phyloP scores from a whole-genome alignment of 345 rosid genomes.

The Aquilaria sinensis region DNA sequence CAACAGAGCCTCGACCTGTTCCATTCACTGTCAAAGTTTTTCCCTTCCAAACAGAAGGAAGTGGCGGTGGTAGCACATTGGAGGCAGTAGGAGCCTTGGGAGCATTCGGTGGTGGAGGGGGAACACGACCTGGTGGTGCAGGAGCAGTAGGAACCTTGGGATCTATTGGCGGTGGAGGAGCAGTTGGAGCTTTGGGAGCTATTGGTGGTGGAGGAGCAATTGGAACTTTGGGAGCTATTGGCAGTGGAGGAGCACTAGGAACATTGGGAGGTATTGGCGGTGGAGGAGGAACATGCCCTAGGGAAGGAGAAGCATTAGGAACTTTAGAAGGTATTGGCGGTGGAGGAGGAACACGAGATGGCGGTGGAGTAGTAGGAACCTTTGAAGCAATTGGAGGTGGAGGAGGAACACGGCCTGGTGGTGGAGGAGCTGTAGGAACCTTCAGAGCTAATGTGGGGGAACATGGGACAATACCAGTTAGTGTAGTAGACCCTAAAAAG shows the following conservation, averaged over 20 bases:
- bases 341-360: slow-evolving; percentile 15
- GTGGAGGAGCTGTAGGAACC: slow-evolving; percentile 10
- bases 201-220: slow-evolving; percentile 34
- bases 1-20: slow-evolving; percentile 53
- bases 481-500: too few relatives aligned
- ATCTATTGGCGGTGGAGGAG: slow-evolving; percentile 21
- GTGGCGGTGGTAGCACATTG: slow-evolving; percentile 69
- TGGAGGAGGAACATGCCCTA: too few relatives aligned
- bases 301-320: slow-evolving; percentile 40
- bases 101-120: slow-evolving; percentile 47
- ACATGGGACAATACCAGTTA: background rate
- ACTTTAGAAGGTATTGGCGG: slow-evolving; percentile 26
- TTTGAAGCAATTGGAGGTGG: slow-evolving; percentile 12
- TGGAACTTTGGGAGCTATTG: slow-evolving; percentile 1
- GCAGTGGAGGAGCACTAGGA: slow-evolving; percentile 22
- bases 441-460: slow-evolving; percentile 14
- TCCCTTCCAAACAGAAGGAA: slow-evolving; percentile 62
- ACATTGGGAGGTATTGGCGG: too few relatives aligned
- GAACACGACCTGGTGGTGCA: slow-evolving; percentile 14
- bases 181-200: slow-evolving; percentile 32
- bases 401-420: slow-evolving; percentile 15
- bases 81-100: slow-evolving; percentile 40
- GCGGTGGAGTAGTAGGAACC: too few relatives aligned
- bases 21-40: slow-evolving; percentile 34
- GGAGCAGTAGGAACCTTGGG: slow-evolving; percentile 8